Evolutionary conservation across 1,284 basidiomycete species (phyloP).

Genomic region (Wolfiporia cocos): DNA sequence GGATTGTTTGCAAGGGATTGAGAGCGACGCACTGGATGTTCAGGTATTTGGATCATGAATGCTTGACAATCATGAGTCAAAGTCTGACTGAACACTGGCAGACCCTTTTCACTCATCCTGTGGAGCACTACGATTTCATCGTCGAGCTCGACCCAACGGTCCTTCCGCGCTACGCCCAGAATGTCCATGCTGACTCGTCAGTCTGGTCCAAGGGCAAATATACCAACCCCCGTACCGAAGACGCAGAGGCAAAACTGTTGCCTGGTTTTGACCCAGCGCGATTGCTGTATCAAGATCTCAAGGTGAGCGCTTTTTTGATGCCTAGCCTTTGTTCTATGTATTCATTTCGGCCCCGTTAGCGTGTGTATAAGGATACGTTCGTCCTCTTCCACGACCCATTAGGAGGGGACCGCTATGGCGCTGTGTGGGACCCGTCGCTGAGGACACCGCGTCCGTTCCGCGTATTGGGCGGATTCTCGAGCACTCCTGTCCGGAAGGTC

Average conservation of each 20-base stretch:
- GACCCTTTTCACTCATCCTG: slow-evolving; percentile 82
- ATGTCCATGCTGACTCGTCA: slow-evolving; percentile 42
- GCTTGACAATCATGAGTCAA: too few relatives aligned
- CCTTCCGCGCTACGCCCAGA: slow-evolving; percentile 73
- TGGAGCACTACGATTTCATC: slow-evolving; percentile 82
- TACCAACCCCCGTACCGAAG: slow-evolving; percentile 33
- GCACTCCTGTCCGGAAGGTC: slow-evolving; percentile 41
- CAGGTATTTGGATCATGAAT: slow-evolving; percentile 38
- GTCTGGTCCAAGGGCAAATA: slow-evolving; percentile 43
- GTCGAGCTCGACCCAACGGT: slow-evolving; percentile 65
- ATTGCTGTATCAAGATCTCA: slow-evolving; percentile 65
- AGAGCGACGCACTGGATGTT: slow-evolving; percentile 40
- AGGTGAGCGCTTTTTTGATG: slow-evolving; percentile 34
- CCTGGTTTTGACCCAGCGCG: slow-evolving; percentile 82
- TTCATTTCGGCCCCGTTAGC: slow-evolving; percentile 31
- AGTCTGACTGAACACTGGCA: too few relatives aligned
- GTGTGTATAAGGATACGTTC: slow-evolving; percentile 73
- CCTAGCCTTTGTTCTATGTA: not conserved
- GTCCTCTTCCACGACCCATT: slow-evolving; percentile 83
- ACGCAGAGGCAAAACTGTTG: slow-evolving; percentile 28
- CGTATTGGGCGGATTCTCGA: slow-evolving; percentile 79
- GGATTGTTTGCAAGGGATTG: slow-evolving; percentile 38
- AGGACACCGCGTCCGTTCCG: slow-evolving; percentile 62
- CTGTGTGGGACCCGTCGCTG: slow-evolving; percentile 81
- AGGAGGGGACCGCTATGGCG: slow-evolving; percentile 79